Percentiles rank a stretch among this genome's conserved stretches.
Evolutionary conservation across 805 yeast genomes (phyloP).

Genomic region (Saccharomycopsis malanga): DNA sequence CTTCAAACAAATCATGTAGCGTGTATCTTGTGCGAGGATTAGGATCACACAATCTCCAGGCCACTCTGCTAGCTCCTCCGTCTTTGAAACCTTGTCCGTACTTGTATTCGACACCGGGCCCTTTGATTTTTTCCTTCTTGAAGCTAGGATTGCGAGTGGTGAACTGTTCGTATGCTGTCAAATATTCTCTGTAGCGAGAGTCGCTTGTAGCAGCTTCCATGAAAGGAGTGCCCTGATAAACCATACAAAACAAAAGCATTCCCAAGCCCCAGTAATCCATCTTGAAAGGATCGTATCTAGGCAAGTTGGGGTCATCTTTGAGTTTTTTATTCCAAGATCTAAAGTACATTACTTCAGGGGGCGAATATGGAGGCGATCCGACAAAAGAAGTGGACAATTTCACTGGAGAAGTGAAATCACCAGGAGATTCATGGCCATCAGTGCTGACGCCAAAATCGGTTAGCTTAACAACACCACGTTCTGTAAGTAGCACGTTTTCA

Average conservation of each 20-base stretch:
- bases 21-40: conserved; percentile 45
- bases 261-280: conserved; percentile 76
- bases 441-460: conserved; percentile 97
- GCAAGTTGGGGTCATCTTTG: conserved; percentile 28
- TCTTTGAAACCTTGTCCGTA: conserved; percentile 57
- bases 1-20: conserved; percentile 46
- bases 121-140: conserved; percentile 40
- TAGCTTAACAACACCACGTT: conserved; percentile 54
- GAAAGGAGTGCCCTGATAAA: conserved; percentile 57
- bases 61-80: conserved; percentile 56
- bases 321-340: conserved; percentile 29
- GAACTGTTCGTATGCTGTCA: conserved; percentile 38
- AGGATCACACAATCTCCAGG: conserved; percentile 73
- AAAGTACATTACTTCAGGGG: conserved; percentile 65
- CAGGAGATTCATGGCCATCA: conserved; percentile 48
- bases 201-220: conserved; percentile 39
- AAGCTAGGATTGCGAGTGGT: conserved; percentile 40
- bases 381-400: conserved; percentile 41
- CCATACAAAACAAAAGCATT: conserved; percentile 53
- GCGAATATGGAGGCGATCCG: conserved; percentile 76
- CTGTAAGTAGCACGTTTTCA: conserved; percentile 75
- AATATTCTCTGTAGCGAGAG: conserved; percentile 50
- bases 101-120: conserved; percentile 69
- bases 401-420: conserved; percentile 39
- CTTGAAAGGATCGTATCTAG: conserved; percentile 53